Percentiles rank a stretch among this genome's conserved stretches.
Conservation (phyloP, 768 basidiomycete genomes). For the Naganishia onofrii region DNA sequence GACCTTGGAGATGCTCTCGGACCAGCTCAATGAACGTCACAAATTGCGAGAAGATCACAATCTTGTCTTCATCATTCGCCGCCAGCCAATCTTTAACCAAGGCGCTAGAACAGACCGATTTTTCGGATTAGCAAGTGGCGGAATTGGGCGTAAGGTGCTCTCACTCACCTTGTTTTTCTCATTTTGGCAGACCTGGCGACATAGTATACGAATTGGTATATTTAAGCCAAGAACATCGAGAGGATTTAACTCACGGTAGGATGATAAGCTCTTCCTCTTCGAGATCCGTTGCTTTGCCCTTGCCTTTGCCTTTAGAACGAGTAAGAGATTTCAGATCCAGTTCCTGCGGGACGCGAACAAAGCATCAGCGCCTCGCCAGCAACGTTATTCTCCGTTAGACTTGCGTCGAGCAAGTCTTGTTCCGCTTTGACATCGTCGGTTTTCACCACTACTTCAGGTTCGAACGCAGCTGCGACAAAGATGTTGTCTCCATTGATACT, state of each 20-base stretch:
- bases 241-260: background rate
- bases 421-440: slow-evolving; percentile 31
- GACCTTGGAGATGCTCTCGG: slow-evolving; percentile 62
- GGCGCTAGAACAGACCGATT: slow-evolving; percentile 61
- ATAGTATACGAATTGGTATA: slow-evolving; percentile 57
- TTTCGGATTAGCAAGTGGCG: background rate
- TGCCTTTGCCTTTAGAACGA: slow-evolving; percentile 28
- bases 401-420: slow-evolving; percentile 1
- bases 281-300: slow-evolving; percentile 21
- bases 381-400: slow-evolving; percentile 5
- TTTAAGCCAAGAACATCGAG: background rate
- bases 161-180: slow-evolving; percentile 46
- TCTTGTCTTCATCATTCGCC: slow-evolving; percentile 58
- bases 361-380: slow-evolving; percentile 30
- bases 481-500: slow-evolving; percentile 57
- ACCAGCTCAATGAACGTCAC: slow-evolving; percentile 64
- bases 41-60: slow-evolving; percentile 64
- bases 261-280: slow-evolving; percentile 29
- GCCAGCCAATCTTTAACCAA: slow-evolving; percentile 54
- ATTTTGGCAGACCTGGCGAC: slow-evolving; percentile 64
- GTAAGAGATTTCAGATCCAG: slow-evolving; percentile 1
- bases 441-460: slow-evolving; percentile 51
- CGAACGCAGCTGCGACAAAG: slow-evolving; percentile 63
- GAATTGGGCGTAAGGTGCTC: background rate
- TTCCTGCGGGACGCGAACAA: slow-evolving; percentile 23